Evolutionary conservation across 371 early-diverging fungal genomes (phyloP), one percentile per base, ranked within the genome.

Genomic region (Mucor plumbeus): DNA sequence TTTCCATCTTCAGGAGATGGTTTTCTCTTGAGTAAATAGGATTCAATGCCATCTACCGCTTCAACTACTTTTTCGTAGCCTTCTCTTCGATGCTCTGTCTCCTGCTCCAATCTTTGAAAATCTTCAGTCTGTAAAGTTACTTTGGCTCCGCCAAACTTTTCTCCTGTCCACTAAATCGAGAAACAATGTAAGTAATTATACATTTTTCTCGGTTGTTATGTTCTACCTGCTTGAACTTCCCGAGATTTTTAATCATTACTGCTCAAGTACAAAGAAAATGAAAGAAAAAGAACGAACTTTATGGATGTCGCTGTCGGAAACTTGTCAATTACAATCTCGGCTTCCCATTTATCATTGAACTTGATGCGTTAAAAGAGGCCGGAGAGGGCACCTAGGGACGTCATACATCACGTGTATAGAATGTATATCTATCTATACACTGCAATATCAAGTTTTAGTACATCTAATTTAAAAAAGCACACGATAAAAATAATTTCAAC

Each of bases 171-270:
- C 96, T 72, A 48, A 11, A 17, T 21, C 21, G 13, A 50, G 8
- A 50, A 4, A 21, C 5, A 38, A 0, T n/a, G 48, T 26, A 13
- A 61, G 33, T 35, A 1, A 5, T 6, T 26, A 17, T 31, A 15
- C 21, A 19, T 0, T 50, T n/a, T 40, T 17, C 47, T 26, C 68
- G 26, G 6, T 17, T 10, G 36, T n/a, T 38, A 61, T 26, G 15
- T 14, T 8, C 59, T 76, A 86, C 89, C 86, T 90, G 91, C 65
- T 86, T 88, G 59, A 90, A 75, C 75, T 89, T 88, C 44, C 90
- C 90, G 55, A 90, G 77, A 71, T 90, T 91, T 72, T 90, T 91
- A 58, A 82, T 87, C 87, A 85, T 87, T 47, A 31, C 33, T 47
- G 7, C 50, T 60, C 50, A 63, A 64, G 53, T 36, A 47, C 31